A percentile compares a stretch with the other conserved stretches of the same genome.
These are phyloP conservation scores for Hortaea werneckii DNA, from an alignment of 2,329 filamentous ascomycete genomes.

Conservation along the genomic window DNA sequence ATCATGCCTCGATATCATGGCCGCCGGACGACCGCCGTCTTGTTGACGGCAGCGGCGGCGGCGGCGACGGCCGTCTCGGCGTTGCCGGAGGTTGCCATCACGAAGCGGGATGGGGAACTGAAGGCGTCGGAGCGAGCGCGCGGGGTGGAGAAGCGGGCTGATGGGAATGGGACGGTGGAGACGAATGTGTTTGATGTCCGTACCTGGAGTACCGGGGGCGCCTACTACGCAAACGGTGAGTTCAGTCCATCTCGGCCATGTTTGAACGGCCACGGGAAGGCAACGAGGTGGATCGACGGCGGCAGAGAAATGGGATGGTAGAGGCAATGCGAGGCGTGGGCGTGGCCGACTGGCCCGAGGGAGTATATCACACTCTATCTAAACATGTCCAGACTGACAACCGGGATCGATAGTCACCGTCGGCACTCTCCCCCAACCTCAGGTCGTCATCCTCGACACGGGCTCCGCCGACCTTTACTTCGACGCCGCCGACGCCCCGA, in stretches of 20 bases:
- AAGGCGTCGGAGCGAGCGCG: conserved; percentile 8
- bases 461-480: conserved; percentile 26
- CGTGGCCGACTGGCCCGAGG: no score
- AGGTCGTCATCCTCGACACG: conserved; percentile 25
- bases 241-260: no score
- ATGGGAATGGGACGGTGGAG: conserved; percentile 16
- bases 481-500: conserved; percentile 15
- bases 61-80: conserved; percentile 9
- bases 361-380: no score
- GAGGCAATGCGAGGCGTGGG: not conserved
- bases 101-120: conserved; percentile 17
- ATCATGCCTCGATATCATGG: no score
- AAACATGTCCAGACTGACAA: no score
- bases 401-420: no score
- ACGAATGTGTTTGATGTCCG: conserved; percentile 23
- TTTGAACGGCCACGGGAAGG: not conserved
- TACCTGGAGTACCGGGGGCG: conserved; percentile 22
- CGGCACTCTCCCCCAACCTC: conserved; percentile 23
- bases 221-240: conserved; percentile 25
- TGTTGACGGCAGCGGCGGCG: no score
- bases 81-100: conserved; percentile 17
- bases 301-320: not conserved
- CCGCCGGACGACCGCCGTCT: no score
- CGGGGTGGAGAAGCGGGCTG: conserved; percentile 6
- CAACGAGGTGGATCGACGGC: not conserved